Base-by-base conservation (phyloP, 2,329 filamentous ascomycete genomes). In the Penicillium hordei region DNA sequence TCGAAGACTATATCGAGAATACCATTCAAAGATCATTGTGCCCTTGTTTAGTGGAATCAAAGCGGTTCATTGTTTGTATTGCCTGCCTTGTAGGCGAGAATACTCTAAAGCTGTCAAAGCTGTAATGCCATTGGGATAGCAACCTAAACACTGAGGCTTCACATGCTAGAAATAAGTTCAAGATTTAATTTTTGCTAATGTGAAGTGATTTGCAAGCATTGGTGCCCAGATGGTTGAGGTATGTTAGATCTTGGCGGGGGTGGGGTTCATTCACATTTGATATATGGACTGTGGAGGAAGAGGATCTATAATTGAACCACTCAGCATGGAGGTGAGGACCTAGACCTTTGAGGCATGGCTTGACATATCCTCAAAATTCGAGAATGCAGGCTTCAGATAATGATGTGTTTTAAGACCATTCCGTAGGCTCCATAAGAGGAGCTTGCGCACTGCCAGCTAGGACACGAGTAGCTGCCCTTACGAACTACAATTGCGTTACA, bases 251-350 rank as follows among this genome's bases (percentile, higher is more conserved):
- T 53, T 53, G 42, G 55, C 49, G 49, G 36, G 43, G 36, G 55
- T 48, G 49, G 49, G 55, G 49, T 57, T 42, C 19, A 21, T 57
- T 42, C 19, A 21, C 13, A 19, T 48, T 27, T 39, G 33, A 23
- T 45, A 25, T 12, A 48, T 40, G 21, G 45, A 31, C 27, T 49
- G 52, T 40, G 52, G 52, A 54, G 44, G 49, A 33, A 42, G n/a
- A 33, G 17, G 21, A 42, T 36, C 39, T 38, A 51, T 48, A 48
- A 34, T 48, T 48, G 42, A 8, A 25, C 36, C 42, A 13, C 19
- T 15, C 13, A 23, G 21, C 7, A 36, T 40, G 9, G 27, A 54
- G 1, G 8, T 23, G 25, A 48, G 5, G 52, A 55, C 43, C 55
- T 57, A 57, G 54, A 46, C 48, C 54, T 42, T 42, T 33, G 17